These are phyloP conservation scores for Candida xyloterini DNA, from an alignment of 805 yeast genomes.

Conservation along the genomic window DNA sequence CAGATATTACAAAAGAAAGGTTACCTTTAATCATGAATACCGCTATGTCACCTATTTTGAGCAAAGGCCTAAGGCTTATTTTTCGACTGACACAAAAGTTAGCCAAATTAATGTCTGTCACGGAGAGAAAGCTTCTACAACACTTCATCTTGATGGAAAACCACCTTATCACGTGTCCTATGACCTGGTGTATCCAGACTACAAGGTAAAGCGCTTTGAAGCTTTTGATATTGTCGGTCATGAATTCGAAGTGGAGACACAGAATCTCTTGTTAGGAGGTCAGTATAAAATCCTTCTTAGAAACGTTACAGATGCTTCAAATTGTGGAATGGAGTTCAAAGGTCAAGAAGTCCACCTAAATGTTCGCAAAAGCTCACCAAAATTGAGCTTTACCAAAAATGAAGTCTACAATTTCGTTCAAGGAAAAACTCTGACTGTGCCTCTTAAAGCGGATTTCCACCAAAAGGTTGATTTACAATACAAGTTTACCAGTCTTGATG, in stretches of 20 bases:
- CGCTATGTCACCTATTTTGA: conserved; percentile 69
- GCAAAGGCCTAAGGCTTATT: conserved; percentile 58
- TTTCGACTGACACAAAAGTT: conserved; percentile 24
- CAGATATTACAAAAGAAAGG: conserved; percentile 45
- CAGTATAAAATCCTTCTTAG: conserved; percentile 61
- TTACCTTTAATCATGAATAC: conserved; percentile 37
- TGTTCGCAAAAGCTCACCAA: conserved; percentile 70
- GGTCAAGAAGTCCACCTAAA: conserved; percentile 61
- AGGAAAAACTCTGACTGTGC: conserved; percentile 58
- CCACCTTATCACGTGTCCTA: conserved; percentile 74
- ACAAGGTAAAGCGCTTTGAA: conserved; percentile 39
- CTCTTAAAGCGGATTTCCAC: conserved; percentile 42
- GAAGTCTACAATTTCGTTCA: conserved; percentile 47
- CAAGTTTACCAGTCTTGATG: conserved; percentile 27
- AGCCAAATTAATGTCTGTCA: conserved; percentile 29
- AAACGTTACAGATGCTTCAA: conserved; percentile 69
- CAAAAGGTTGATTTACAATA: conserved; percentile 33
- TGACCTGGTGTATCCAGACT: conserved; percentile 59
- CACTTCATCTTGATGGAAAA: conserved; percentile 69
- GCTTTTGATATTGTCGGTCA: conserved; percentile 39
- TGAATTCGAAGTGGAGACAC: conserved; percentile 46
- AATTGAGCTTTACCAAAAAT: conserved; percentile 33
- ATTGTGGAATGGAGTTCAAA: conserved; percentile 71
- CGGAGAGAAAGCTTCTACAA: conserved; percentile 39
- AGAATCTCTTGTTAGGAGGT: conserved; percentile 64